phyloP scores from a whole-genome alignment of 805 yeast species.

The Peterozyma xylosa region DNA sequence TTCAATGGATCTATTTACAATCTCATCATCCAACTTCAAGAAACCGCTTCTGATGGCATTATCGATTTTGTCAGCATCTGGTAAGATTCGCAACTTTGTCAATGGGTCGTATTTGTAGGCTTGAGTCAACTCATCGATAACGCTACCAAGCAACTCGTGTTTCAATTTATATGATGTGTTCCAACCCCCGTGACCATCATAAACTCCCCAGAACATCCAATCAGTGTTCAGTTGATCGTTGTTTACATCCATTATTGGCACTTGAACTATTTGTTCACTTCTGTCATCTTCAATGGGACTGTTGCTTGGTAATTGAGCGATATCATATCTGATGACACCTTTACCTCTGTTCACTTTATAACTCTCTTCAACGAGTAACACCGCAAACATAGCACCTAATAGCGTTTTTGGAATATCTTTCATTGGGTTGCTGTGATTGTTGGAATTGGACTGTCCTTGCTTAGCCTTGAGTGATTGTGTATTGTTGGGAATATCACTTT shows the following conservation, averaged over 20 bases:
- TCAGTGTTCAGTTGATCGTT: conserved; percentile 43
- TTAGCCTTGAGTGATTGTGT: no score
- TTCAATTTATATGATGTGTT: conserved; percentile 82
- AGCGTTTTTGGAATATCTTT: neutral
- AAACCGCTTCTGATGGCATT: conserved; percentile 78
- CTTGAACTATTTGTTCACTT: conserved; percentile 72
- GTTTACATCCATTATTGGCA: conserved; percentile 61
- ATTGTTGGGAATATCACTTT: no score
- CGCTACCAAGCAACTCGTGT: conserved; percentile 68
- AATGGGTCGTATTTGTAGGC: conserved; percentile 50
- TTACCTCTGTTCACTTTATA: conserved; percentile 74
- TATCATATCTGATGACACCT: conserved; percentile 84
- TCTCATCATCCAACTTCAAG: conserved; percentile 74
- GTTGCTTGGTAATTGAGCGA: conserved; percentile 84
- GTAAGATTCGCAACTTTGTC: conserved; percentile 43
- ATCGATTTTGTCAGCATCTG: conserved; percentile 64
- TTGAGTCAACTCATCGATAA: conserved; percentile 68
- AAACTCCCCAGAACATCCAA: conserved; percentile 93
- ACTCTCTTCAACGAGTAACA: conserved; percentile 53
- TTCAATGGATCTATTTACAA: conserved; percentile 69
- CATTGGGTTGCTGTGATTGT: neutral
- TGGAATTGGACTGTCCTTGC: no score
- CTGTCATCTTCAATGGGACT: conserved; percentile 94
- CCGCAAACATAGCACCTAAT: conserved; percentile 6
- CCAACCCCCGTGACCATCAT: conserved; percentile 97